Evolutionary conservation across 1,139 yeast species (phyloP), one percentile per base, ranked within the genome.

Genomic region (Tardiomyces depauwii): DNA sequence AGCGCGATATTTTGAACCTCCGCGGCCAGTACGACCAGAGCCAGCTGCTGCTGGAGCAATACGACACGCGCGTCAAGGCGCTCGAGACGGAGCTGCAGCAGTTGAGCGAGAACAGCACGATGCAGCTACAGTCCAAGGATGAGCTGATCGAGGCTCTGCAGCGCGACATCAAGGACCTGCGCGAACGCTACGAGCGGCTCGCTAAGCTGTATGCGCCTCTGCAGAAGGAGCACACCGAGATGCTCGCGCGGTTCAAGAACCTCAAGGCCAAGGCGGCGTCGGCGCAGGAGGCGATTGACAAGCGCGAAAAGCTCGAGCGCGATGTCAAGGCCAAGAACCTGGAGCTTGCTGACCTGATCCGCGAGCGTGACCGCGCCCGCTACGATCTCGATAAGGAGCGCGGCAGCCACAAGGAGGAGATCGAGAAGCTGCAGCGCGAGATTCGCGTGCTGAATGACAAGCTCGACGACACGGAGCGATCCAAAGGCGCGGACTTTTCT

Each of bases 171-270:
- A 70, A 67, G 38, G 75, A 79, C 51, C 88, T 96, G 96, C 80
- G 86, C 50, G 78, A 77, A 49, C 89, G 89, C 65, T 89, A 89
- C 63, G 96, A 88, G 60, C 78, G 94, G 0, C 72, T 89, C 54
- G 96, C 96, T 4, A 86, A 87, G 59, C 71, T 89, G 51, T 89
- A 89, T 61, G 82, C 95, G 1, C 96, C 88, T 64, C 72, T 89
- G 55, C 82, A 96, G 58, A 94, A 86, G 65, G 96, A 89, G 63
- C 96, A 89, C 63, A 72, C 89, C 60, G 85, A 82, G 52, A 68
- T 88, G 51, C 73, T 89, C 56, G 74, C 85, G 43, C 83, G 83
- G 60, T 83, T 83, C 60, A 89, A 89, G 62, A 82, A 83, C 55
- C 75, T 83, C 47, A 95, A 88, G 64, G 87, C 88, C 55, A 86